A percentile compares a stretch with the other conserved stretches of the same genome.
Evolutionary conservation across 2,329 filamentous ascomycete genomes (phyloP).

Genomic region (Cylindrodendrum hubeiense): DNA sequence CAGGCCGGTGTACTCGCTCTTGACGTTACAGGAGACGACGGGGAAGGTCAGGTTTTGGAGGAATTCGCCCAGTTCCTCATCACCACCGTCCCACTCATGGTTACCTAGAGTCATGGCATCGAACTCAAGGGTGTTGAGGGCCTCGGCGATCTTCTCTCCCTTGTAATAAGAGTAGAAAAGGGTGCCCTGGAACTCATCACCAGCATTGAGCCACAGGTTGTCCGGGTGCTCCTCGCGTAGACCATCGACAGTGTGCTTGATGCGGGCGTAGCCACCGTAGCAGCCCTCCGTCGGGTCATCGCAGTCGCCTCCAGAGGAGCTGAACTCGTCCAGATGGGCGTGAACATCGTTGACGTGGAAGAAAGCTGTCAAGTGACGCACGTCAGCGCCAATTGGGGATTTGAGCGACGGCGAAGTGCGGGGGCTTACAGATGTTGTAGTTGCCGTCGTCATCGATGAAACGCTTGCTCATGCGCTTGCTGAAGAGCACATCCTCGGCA

Average conservation of each 20-base stretch:
- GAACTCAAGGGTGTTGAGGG: slow-evolving; percentile 74
- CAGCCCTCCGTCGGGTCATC: slow-evolving; percentile 67
- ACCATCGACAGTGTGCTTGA: slow-evolving; percentile 71
- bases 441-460: slow-evolving; percentile 62
- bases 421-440: slow-evolving; percentile 63
- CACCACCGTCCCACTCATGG: slow-evolving; percentile 76
- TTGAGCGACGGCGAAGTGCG: background rate
- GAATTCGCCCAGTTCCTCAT: slow-evolving; percentile 72
- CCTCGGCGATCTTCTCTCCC: slow-evolving; percentile 76
- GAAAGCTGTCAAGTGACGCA: slow-evolving; percentile 58
- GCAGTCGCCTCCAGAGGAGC: slow-evolving; percentile 72
- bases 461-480: slow-evolving; percentile 62
- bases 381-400: background rate
- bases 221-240: slow-evolving; percentile 69
- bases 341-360: slow-evolving; percentile 80
- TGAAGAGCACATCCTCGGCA: slow-evolving; percentile 62
- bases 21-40: slow-evolving; percentile 72
- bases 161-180: slow-evolving; percentile 76
- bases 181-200: slow-evolving; percentile 79
- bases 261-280: slow-evolving; percentile 73
- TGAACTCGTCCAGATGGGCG: slow-evolving; percentile 74
- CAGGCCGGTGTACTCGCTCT: slow-evolving; percentile 69
- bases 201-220: slow-evolving; percentile 73
- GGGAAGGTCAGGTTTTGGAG: slow-evolving; percentile 74
- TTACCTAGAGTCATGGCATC: slow-evolving; percentile 77